Evolutionary conservation across 257 asterid species (phyloP).

Genomic region (Solanum pinnatisectum): DNA sequence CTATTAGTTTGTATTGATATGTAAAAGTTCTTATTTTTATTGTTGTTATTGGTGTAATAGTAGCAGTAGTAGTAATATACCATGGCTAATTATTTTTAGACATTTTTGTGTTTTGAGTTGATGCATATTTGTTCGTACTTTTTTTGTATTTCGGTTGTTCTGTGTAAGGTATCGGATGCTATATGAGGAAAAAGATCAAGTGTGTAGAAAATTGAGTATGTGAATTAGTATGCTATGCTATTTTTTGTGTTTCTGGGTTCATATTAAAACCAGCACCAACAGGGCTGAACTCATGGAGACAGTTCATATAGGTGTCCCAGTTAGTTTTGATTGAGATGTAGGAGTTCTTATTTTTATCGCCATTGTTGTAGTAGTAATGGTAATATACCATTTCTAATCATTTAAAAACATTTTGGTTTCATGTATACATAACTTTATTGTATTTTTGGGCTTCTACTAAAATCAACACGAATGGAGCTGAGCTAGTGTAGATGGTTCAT

Average conservation of each 20-base stretch:
- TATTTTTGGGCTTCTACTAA: background rate
- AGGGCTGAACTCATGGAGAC: background rate
- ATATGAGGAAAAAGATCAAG: too few relatives aligned
- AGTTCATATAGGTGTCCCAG: background rate
- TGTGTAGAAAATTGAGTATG: background rate
- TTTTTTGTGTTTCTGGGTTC: background rate
- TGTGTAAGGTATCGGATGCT: background rate
- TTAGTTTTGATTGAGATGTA: background rate
- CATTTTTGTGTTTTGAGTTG: background rate
- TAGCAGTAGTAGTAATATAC: too few relatives aligned
- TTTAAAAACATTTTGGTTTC: background rate
- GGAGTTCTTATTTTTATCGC: background rate
- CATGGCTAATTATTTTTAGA: background rate
- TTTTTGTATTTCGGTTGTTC: background rate
- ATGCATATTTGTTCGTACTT: background rate
- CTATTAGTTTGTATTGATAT: background rate
- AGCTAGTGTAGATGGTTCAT: background rate
- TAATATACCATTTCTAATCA: background rate
- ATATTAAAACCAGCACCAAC: background rate
- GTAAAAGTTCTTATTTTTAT: background rate
- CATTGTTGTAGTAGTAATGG: background rate
- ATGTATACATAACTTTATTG: background rate
- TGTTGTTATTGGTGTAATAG: background rate
- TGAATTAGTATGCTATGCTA: background rate
- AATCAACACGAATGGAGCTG: background rate